Evolutionary conservation across 1,284 basidiomycete species (phyloP), one percentile per base, ranked within the genome.

Genomic region (Sparassis latifolia): DNA sequence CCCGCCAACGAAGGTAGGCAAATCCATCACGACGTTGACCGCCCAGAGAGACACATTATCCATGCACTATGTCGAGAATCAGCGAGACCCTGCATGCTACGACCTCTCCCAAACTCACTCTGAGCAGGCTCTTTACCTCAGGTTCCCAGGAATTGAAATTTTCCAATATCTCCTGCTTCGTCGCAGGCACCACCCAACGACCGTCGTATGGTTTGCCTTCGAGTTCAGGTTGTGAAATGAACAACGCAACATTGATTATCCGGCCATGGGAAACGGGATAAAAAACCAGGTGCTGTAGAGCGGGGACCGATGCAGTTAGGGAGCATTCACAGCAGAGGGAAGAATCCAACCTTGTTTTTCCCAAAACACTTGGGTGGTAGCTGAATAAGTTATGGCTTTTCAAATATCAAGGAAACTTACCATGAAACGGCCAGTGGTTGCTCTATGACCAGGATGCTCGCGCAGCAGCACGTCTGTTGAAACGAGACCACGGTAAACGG

Each of bases 191-290:
- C 20, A 20, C 20, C 20, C 20, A 20, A 20, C 20, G 20, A 20
- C 20, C 20, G 20, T 20, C 20, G 20, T 20, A 52, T 70, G 77
- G 40, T 59, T 72, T 70, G 46, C 68, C 66, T 55, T 75, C 72
- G 28, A 66, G 58, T 32, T 74, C 65, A 38, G 68, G 69, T 33
- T 68, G 63, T 10, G 70, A 60, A 20, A 66, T 66, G 54, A 78
- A 75, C 0, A 74, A 76, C n/a, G 69, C 75, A 45, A 77, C 68
- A 52, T 80, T 81, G 51, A 80, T 66, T 42, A 70, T 56, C 45
- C 65, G 67, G 3, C 74, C 76, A 35, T 68, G 67, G 2, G 70
- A 61, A 30, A 81, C 71, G 1, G 77, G 75, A 54, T 79, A 81
- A 4, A 68, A 67, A 39, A 79, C 68, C 43, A 78, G 61, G 58